Conservation (phyloP, 768 basidiomycete genomes). For the Tricholoma sp. region DNA sequence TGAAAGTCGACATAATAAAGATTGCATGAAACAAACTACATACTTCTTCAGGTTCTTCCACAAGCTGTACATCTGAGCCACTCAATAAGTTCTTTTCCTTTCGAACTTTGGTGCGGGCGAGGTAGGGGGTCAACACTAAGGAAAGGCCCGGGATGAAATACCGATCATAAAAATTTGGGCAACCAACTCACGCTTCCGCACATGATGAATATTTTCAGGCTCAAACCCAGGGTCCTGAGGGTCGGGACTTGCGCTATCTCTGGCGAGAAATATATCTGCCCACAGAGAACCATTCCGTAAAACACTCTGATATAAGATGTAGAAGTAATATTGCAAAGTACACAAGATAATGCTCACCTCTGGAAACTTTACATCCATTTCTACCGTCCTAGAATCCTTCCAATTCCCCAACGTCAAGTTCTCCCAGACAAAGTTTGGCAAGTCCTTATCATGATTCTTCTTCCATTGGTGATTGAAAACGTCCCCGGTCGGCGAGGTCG, state of each 20-base stretch:
- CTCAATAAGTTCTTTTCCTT: slow-evolving; percentile 80
- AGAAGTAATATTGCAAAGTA: not conserved
- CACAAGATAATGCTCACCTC: slow-evolving; percentile 37
- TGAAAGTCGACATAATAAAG: not conserved
- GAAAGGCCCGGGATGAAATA: not conserved
- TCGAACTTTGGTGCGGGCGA: slow-evolving; percentile 63
- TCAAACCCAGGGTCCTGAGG: slow-evolving; percentile 51
- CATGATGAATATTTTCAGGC: slow-evolving; percentile 56
- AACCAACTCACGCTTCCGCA: slow-evolving; percentile 61
- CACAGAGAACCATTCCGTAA: slow-evolving; percentile 76
- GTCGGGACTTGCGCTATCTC: slow-evolving; percentile 60
- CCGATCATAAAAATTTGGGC: slow-evolving; percentile 2
- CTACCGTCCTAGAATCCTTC: slow-evolving; percentile 51
- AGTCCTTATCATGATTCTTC: slow-evolving; percentile 39
- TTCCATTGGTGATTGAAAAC: slow-evolving; percentile 48
- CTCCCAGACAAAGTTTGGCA: slow-evolving; percentile 73
- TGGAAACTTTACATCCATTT: slow-evolving; percentile 62
- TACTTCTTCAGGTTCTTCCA: slow-evolving; percentile 49
- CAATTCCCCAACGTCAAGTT: slow-evolving; percentile 78
- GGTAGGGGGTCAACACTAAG: slow-evolving; percentile 82
- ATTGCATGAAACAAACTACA: slow-evolving; percentile 3
- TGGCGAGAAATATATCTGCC: slow-evolving; percentile 76
- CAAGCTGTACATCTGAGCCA: slow-evolving; percentile 30
- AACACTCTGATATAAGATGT: slow-evolving; percentile 46
- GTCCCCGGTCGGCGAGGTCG: slow-evolving; percentile 58